These are phyloP conservation scores for Heterococcus sp. DNA, from an alignment of 108 stramenopile genomes.

Conservation along the genomic window DNA sequence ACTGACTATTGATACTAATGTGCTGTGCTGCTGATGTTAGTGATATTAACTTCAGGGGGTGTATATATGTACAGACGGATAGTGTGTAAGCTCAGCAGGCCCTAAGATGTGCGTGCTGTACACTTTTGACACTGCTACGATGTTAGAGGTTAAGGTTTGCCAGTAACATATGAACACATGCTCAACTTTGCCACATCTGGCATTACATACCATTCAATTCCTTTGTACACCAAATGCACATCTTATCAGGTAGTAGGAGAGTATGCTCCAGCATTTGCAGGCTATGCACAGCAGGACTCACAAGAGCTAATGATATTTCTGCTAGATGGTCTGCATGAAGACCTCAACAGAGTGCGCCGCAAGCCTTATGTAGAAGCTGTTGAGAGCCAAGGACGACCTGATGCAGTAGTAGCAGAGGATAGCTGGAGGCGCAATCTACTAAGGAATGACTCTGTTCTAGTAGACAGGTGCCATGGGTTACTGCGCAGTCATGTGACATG, in stretches of 20 bases:
- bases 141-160: too few species aligned
- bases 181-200: neutral
- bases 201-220: too few species aligned
- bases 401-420: constrained; percentile 75
- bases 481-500: constrained; percentile 86
- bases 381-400: constrained; percentile 79
- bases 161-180: too few species aligned
- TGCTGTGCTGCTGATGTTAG: too few species aligned
- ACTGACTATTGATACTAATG: too few species aligned
- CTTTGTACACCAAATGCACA: constrained; percentile 29
- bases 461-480: constrained; percentile 89
- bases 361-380: constrained; percentile 91
- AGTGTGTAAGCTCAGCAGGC: too few species aligned
- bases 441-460: constrained; percentile 68
- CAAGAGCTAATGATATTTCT: constrained; percentile 91
- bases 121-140: too few species aligned
- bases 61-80: neutral
- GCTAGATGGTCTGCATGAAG: constrained; percentile 92
- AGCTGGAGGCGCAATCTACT: constrained; percentile 86
- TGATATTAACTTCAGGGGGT: too few species aligned
- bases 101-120: too few species aligned
- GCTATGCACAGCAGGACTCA: constrained; percentile 97
- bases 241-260: constrained; percentile 80
- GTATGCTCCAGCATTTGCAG: constrained; percentile 85
- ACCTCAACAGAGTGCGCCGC: constrained; percentile 82